Percentiles rank a stretch among this genome's conserved stretches.
Conservation (phyloP, 495 filamentous ascomycete genomes). For the Letharia columbiana region DNA sequence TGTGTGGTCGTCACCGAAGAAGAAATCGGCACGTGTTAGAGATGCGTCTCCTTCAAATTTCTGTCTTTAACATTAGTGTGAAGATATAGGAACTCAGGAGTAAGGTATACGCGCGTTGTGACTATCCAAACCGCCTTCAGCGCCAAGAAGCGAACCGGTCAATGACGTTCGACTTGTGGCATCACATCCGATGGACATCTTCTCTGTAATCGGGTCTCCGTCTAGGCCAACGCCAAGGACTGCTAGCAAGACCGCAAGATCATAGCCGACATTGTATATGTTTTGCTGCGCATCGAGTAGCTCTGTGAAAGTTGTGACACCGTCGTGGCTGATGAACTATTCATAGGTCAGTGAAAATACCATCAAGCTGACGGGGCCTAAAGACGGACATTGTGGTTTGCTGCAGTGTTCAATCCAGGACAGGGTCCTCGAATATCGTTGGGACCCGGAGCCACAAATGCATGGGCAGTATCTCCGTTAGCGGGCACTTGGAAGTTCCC, state of each 20-base stretch:
- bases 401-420: slow-evolving; percentile 42
- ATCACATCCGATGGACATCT: slow-evolving; percentile 38
- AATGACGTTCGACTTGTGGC: slow-evolving; percentile 33
- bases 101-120: slow-evolving; percentile 27
- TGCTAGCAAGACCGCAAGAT: slow-evolving; percentile 31
- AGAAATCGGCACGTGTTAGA: slow-evolving; percentile 36
- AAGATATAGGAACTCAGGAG: no score
- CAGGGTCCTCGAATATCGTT: slow-evolving; percentile 37
- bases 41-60: slow-evolving; percentile 37
- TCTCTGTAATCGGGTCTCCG: slow-evolving; percentile 33
- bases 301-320: slow-evolving; percentile 37
- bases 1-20: slow-evolving; percentile 32
- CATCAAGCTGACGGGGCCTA: slow-evolving; percentile 30
- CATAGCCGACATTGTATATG: slow-evolving; percentile 37
- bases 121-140: slow-evolving; percentile 32
- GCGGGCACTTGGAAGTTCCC: slow-evolving; percentile 33
- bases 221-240: slow-evolving; percentile 31
- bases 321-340: slow-evolving; percentile 34
- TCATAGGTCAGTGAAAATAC: slow-evolving; percentile 26
- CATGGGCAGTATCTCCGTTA: slow-evolving; percentile 25
- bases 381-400: slow-evolving; percentile 35
- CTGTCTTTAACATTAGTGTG: neutral
- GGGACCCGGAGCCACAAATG: slow-evolving; percentile 21
- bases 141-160: slow-evolving; percentile 29
- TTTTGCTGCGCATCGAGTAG: slow-evolving; percentile 37